A percentile compares a stretch with the other conserved stretches of the same genome.
Conservation (phyloP, 2,329 filamentous ascomycete genomes). For the Cercospora brassicicola region DNA sequence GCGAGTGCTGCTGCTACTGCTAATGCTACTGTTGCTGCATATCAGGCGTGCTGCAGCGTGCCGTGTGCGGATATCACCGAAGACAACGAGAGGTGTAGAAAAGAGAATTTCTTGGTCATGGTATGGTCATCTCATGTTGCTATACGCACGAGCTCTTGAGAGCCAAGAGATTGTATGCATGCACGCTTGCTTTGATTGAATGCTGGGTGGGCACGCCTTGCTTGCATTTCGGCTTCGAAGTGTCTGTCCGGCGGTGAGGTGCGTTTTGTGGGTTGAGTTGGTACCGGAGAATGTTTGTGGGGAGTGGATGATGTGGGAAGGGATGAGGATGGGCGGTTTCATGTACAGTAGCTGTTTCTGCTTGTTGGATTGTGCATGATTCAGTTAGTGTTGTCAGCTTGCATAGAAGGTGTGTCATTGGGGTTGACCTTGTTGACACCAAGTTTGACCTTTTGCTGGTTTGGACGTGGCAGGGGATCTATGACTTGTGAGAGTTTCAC, state of each 20-base stretch:
- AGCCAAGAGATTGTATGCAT: not conserved
- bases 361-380: too few species aligned
- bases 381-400: not conserved
- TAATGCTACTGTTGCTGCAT: not conserved
- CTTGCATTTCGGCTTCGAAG: not conserved
- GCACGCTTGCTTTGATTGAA: not conserved
- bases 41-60: not conserved
- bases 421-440: not conserved
- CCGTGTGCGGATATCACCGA: not conserved
- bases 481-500: not conserved
- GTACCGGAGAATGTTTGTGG: not conserved
- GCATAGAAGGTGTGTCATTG: too few species aligned
- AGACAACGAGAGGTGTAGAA: not conserved
- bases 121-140: not conserved
- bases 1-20: too few species aligned
- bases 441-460: not conserved
- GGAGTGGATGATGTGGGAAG: not conserved
- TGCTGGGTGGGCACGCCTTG: not conserved
- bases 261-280: not conserved
- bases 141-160: too few species aligned
- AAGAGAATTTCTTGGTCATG: not conserved
- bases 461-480: not conserved
- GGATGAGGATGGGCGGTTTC: not conserved
- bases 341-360: not conserved
- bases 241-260: not conserved